Conservation (phyloP, 148 eudicot species). For the Arbutus unedo region DNA sequence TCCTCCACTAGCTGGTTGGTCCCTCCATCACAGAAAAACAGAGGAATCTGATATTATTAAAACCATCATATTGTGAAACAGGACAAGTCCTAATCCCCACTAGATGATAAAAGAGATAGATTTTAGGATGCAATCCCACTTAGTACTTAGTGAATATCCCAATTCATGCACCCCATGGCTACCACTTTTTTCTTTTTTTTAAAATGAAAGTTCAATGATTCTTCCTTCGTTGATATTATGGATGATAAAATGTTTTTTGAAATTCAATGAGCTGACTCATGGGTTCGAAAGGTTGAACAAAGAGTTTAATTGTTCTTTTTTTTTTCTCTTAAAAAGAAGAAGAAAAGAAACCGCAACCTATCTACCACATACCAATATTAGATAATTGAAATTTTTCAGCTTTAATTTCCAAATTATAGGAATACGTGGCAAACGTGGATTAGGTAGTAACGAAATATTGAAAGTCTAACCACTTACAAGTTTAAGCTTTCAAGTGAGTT, state of each 20-base stretch:
- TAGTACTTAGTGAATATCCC: slow-evolving; percentile 7
- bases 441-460: no score
- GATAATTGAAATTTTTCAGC: not conserved
- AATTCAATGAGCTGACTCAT: not conserved
- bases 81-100: slow-evolving; percentile 13
- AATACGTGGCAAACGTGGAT: not conserved
- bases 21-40: not conserved
- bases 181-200: not conserved
- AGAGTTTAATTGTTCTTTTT: not conserved
- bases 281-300: not conserved
- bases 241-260: not conserved
- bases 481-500: no score
- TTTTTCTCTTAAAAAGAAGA: no score
- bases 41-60: slow-evolving; percentile 8
- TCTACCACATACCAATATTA: not conserved
- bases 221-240: not conserved
- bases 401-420: not conserved
- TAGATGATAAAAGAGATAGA: not conserved
- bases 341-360: no score
- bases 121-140: slow-evolving; percentile 6
- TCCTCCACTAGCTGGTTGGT: slow-evolving; percentile 18
- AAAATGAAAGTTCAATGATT: not conserved
- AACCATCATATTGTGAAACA: slow-evolving; percentile 3
- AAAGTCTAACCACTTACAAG: no score
- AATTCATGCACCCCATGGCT: not conserved